A percentile compares a stretch with the other conserved stretches of the same genome.
Evolutionary conservation across 1,284 basidiomycete species (phyloP).

Genomic region (Heliocybe sulcata): DNA sequence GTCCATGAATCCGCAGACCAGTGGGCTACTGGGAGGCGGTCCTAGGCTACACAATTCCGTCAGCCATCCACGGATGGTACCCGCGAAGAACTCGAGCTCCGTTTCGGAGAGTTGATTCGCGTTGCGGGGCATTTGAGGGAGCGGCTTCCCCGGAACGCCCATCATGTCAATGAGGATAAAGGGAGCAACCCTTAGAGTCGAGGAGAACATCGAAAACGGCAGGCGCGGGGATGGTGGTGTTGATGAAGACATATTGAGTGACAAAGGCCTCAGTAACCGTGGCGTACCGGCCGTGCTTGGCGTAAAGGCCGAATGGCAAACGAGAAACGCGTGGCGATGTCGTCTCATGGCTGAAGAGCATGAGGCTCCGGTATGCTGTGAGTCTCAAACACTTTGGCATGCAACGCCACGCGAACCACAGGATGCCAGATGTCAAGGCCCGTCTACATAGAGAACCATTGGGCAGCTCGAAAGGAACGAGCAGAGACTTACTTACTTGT

Average conservation of each 20-base stretch:
- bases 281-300: background rate
- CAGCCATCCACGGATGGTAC: constrained; percentile 3
- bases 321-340: background rate
- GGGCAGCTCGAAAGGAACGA: background rate
- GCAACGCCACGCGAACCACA: background rate
- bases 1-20: constrained; percentile 8
- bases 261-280: constrained; percentile 2
- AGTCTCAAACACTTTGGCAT: background rate
- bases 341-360: background rate
- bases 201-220: constrained; percentile 10
- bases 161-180: constrained; percentile 8
- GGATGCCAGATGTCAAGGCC: background rate
- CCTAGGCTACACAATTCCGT: constrained; percentile 7
- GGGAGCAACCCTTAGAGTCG: background rate
- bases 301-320: background rate
- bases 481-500: background rate
- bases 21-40: constrained; percentile 5
- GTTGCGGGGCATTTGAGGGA: background rate
- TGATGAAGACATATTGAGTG: constrained; percentile 6
- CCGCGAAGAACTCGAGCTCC: background rate
- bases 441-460: background rate
- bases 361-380: background rate
- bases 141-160: background rate
- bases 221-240: constrained; percentile 12
- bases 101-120: background rate